These are phyloP conservation scores for Entoloma clypeatum DNA, from an alignment of 1,284 basidiomycete species.

Conservation along the genomic window DNA sequence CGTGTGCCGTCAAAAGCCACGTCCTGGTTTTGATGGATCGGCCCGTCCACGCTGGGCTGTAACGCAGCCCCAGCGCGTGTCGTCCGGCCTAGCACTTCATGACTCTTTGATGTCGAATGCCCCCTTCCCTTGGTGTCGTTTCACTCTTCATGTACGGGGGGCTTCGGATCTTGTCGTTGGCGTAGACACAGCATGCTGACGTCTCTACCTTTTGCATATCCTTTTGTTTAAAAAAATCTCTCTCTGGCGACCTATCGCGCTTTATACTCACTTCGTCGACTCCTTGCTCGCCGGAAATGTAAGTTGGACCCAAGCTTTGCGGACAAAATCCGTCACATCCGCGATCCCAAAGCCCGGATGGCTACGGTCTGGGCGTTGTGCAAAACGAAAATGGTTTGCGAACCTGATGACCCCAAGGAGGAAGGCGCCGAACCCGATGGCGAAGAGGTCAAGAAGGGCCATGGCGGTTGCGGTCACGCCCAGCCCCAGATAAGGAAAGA, in stretches of 20 bases:
- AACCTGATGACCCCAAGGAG: constrained; percentile 82
- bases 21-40: constrained; percentile 38
- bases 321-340: constrained; percentile 80
- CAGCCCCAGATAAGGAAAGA: constrained; percentile 95
- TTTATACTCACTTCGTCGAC: constrained; percentile 20
- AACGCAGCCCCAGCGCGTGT: constrained; percentile 57
- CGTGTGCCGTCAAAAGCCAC: constrained; percentile 28
- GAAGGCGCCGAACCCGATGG: constrained; percentile 75
- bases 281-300: constrained; percentile 26
- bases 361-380: constrained; percentile 82
- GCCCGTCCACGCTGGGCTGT: constrained; percentile 49
- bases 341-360: constrained; percentile 87
- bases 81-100: constrained; percentile 53
- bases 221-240: constrained; percentile 28
- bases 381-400: constrained; percentile 85
- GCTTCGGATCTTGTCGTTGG: constrained; percentile 26
- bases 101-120: constrained; percentile 49
- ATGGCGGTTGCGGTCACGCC: constrained; percentile 92
- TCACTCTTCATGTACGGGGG: constrained; percentile 18
- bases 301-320: constrained; percentile 83
- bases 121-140: constrained; percentile 44
- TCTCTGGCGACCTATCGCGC: constrained; percentile 22
- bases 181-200: constrained; percentile 56
- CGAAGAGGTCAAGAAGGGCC: constrained; percentile 78
- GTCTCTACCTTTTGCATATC: constrained; percentile 44